Evolutionary conservation across 2,329 filamentous ascomycete species (phyloP).

Genomic region (Fusarium continuum): DNA sequence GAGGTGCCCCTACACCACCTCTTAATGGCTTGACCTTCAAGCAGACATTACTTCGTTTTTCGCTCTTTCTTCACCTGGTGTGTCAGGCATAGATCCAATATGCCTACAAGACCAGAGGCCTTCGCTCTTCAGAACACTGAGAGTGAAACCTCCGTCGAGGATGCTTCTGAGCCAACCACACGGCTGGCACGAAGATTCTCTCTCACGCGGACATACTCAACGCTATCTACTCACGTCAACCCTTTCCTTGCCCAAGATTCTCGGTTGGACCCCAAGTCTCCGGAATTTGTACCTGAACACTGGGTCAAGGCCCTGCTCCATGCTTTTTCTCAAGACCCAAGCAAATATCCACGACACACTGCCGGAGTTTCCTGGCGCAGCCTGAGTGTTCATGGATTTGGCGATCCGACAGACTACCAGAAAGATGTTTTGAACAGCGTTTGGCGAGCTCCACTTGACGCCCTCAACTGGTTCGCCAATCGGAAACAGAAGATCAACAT

Average conservation of each 20-base stretch:
- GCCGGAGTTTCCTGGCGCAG: slow-evolving; percentile 69
- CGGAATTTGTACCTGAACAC: slow-evolving; percentile 17
- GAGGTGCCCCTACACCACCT: not conserved
- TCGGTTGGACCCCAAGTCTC: slow-evolving; percentile 54
- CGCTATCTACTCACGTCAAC: slow-evolving; percentile 30
- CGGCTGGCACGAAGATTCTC: slow-evolving; percentile 31
- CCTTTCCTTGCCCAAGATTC: slow-evolving; percentile 50
- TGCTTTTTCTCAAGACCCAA: slow-evolving; percentile 27
- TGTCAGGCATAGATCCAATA: no score
- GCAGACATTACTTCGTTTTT: not conserved
- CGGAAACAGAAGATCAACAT: slow-evolving; percentile 69
- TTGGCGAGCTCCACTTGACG: slow-evolving; percentile 55
- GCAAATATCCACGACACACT: slow-evolving; percentile 24
- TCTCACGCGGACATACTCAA: slow-evolving; percentile 17
- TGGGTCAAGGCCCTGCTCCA: slow-evolving; percentile 33
- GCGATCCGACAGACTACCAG: slow-evolving; percentile 72
- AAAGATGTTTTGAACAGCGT: slow-evolving; percentile 68
- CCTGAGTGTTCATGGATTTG: slow-evolving; percentile 72
- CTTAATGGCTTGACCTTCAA: no score
- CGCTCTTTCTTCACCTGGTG: no score
- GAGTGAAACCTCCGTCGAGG: slow-evolving; percentile 7
- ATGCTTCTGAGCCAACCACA: slow-evolving; percentile 5
- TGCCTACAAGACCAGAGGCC: not conserved
- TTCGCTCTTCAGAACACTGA: not conserved
- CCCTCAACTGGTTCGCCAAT: slow-evolving; percentile 60